Percentiles rank a stretch among this genome's conserved stretches.
Evolutionary conservation across 441 rosid species (phyloP).

Genomic region (Sinapis alba): DNA sequence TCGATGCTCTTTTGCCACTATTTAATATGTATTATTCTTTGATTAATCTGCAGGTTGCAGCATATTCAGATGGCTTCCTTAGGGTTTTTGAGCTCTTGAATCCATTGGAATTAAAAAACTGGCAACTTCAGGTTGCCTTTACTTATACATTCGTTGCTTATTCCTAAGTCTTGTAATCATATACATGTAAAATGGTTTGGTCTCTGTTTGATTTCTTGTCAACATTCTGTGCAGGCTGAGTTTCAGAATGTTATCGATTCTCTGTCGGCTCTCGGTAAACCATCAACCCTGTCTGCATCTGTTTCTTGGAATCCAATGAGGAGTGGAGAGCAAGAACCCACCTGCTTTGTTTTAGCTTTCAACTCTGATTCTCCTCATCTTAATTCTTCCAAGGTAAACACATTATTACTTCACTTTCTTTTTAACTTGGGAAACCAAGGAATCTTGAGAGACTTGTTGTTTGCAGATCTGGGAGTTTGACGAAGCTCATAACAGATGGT

Average conservation of each 20-base stretch:
- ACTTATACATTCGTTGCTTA: too few species aligned
- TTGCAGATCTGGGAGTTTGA: conserved; percentile 95
- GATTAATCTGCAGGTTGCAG: conserved; percentile 54
- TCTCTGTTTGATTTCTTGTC: conserved; percentile 1
- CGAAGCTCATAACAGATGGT: conserved; percentile 87
- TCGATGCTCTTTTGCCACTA: not conserved
- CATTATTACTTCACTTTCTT: not conserved
- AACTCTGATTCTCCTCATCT: conserved; percentile 70
- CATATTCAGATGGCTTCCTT: conserved; percentile 75
- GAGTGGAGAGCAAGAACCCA: conserved; percentile 69
- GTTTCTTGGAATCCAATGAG: conserved; percentile 82
- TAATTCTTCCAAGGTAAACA: conserved; percentile 69
- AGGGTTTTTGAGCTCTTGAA: conserved; percentile 76
- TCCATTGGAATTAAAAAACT: conserved; percentile 72
- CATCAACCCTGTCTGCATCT: conserved; percentile 65
- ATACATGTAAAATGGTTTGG: not conserved
- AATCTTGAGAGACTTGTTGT: conserved; percentile 24
- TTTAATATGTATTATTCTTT: not conserved
- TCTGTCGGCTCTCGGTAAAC: conserved; percentile 58
- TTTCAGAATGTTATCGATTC: conserved; percentile 86
- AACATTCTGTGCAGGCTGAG: conserved; percentile 60
- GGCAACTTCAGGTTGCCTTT: conserved; percentile 92
- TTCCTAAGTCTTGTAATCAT: not conserved
- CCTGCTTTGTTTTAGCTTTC: conserved; percentile 85
- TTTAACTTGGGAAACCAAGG: not conserved